phyloP scores from a whole-genome alignment of 495 filamentous ascomycete species.

The Cryomyces antarcticus region DNA sequence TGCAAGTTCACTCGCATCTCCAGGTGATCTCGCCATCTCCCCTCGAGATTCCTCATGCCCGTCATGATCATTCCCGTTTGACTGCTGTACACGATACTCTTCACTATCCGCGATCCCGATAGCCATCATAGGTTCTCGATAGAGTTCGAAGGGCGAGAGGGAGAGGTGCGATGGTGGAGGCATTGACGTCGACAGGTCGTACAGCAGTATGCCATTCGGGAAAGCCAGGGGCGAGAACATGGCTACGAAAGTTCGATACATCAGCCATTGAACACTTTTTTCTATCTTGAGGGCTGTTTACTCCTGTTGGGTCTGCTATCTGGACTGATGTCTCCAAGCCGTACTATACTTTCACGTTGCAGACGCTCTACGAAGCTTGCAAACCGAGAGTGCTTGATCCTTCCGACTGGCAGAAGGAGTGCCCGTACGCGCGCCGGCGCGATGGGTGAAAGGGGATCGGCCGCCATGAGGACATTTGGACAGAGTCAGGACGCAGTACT shows the following conservation, averaged over 20 bases:
- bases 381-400: constrained; percentile 67
- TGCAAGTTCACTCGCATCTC: not conserved
- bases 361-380: constrained; percentile 56
- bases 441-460: constrained; percentile 41
- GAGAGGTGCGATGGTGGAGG: constrained; percentile 58
- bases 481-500: no score
- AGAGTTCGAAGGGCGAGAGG: constrained; percentile 68
- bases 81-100: constrained; percentile 12
- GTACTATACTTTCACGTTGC: constrained; percentile 60
- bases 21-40: not conserved
- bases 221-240: constrained; percentile 93
- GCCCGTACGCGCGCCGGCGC: constrained; percentile 75
- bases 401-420: constrained; percentile 67
- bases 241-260: constrained; percentile 26
- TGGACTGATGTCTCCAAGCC: constrained; percentile 76
- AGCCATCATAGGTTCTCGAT: constrained; percentile 57
- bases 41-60: not conserved
- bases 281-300: constrained; percentile 23
- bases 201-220: constrained; percentile 71
- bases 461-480: not conserved
- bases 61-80: not conserved
- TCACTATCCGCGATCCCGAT: constrained; percentile 53
- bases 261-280: no score
- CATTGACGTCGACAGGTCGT: constrained; percentile 66
- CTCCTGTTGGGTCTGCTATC: constrained; percentile 75